Conservation (phyloP, 2,329 filamentous ascomycete genomes). For the Grosmannia serpens region DNA sequence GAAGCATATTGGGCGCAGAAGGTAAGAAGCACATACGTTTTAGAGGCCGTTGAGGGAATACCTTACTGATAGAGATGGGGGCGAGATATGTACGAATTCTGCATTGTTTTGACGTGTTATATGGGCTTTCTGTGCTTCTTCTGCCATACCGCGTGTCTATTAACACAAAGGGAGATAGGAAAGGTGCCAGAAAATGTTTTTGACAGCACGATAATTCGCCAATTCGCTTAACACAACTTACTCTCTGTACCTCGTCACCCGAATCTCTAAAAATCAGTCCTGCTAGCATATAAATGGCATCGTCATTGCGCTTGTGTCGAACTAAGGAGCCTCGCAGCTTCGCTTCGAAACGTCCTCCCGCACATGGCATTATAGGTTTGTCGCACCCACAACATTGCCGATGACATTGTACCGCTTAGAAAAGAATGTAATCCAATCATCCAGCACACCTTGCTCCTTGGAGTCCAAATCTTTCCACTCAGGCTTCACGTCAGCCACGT, state of each 20-base stretch:
- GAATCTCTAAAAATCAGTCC: neutral
- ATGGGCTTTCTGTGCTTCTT: neutral
- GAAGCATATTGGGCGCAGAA: too few relatives aligned
- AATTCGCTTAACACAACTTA: neutral
- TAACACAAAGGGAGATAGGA: neutral
- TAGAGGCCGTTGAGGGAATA: too few relatives aligned
- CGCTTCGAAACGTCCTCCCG: neutral
- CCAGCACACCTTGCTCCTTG: constrained; percentile 71
- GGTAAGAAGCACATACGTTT: too few relatives aligned
- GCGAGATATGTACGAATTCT: neutral
- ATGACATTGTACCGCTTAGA: constrained; percentile 93
- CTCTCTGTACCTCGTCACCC: neutral
- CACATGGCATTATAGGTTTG: constrained; percentile 34
- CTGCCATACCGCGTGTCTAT: neutral
- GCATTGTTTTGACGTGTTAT: neutral
- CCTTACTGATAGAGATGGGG: too few relatives aligned
- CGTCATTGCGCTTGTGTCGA: neutral
- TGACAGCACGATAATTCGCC: neutral
- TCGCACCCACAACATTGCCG: constrained; percentile 51
- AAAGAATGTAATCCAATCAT: constrained; percentile 95
- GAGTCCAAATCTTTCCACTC: constrained; percentile 77
- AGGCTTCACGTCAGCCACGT: constrained; percentile 67
- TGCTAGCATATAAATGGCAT: neutral
- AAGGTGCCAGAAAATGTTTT: too few relatives aligned
- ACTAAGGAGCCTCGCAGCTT: neutral